These are phyloP conservation scores for Clarireedia sp. DNA, from an alignment of 2,329 filamentous ascomycete species.

Conservation along the genomic window DNA sequence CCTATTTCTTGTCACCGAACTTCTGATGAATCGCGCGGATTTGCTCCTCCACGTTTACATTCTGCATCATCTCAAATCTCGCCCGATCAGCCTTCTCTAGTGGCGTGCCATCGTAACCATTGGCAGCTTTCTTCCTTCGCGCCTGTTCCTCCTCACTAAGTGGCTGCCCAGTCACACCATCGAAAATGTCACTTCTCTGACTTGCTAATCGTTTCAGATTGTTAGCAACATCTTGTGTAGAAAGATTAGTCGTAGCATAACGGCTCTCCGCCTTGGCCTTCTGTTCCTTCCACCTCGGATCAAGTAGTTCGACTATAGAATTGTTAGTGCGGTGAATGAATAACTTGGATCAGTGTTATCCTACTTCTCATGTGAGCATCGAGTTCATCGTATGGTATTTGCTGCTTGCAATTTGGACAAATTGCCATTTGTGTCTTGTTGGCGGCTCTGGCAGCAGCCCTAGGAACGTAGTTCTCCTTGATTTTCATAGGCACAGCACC, in stretches of 20 bases:
- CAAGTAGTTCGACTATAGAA: constrained; percentile 67
- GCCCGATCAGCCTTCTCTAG: constrained; percentile 48
- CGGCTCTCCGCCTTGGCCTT: constrained; percentile 81
- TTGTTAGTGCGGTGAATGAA: constrained; percentile 12
- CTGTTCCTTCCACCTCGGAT: constrained; percentile 93
- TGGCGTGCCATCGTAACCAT: constrained; percentile 57
- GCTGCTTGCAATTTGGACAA: constrained; percentile 89
- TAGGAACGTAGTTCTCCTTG: constrained; percentile 84
- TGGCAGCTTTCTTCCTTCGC: constrained; percentile 65
- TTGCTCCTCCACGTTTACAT: constrained; percentile 77
- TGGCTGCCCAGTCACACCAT: constrained; percentile 59
- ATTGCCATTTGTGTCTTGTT: constrained; percentile 60
- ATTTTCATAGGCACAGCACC: constrained; percentile 73
- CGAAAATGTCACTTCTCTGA: constrained; percentile 81
- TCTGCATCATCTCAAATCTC: constrained; percentile 49
- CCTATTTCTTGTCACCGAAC: constrained; percentile 32
- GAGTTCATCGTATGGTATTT: constrained; percentile 78
- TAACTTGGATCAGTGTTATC: constrained; percentile 19
- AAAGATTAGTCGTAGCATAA: constrained; percentile 77
- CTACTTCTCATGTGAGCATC: constrained; percentile 85
- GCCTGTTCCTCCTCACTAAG: constrained; percentile 66
- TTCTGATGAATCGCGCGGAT: constrained; percentile 61
- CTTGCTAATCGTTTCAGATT: constrained; percentile 93
- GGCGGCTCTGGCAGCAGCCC: constrained; percentile 65
- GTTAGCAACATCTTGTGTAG: constrained; percentile 79